These are phyloP conservation scores for Gyrodon lividus DNA, from an alignment of 768 basidiomycete species.

Conservation along the genomic window DNA sequence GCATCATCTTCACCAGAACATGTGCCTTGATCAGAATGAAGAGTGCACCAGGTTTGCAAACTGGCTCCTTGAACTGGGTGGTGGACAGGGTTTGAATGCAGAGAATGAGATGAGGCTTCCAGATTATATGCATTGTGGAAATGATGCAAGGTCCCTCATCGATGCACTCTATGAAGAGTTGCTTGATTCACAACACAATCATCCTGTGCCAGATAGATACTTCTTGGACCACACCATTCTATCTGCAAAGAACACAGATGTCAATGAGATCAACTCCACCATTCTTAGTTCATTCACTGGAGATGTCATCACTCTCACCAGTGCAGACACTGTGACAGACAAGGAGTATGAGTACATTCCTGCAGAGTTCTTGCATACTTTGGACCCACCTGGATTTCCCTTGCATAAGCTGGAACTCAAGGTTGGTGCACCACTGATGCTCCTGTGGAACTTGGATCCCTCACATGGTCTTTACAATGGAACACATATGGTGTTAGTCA, in stretches of 20 bases:
- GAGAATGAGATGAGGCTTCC: constrained; percentile 23
- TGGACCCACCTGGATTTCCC: too few relatives aligned
- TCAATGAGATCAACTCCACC: constrained; percentile 31
- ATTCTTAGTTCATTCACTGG: constrained; percentile 27
- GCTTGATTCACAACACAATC: not conserved
- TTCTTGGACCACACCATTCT: constrained; percentile 32
- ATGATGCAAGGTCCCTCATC: constrained; percentile 24
- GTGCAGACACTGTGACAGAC: constrained; percentile 27
- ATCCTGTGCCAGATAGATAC: constrained; percentile 21
- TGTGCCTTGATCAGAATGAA: too few relatives aligned
- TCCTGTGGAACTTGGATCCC: too few relatives aligned
- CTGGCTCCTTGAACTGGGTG: constrained; percentile 35
- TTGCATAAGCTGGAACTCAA: too few relatives aligned
- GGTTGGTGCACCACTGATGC: too few relatives aligned
- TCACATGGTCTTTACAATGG: too few relatives aligned
- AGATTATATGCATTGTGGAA: constrained; percentile 24
- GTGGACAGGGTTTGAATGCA: constrained; percentile 25
- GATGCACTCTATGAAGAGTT: constrained; percentile 27
- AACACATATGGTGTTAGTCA: too few relatives aligned
- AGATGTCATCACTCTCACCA: constrained; percentile 16
- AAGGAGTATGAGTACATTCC: too few relatives aligned
- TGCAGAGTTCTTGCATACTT: too few relatives aligned
- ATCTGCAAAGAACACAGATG: constrained; percentile 26
- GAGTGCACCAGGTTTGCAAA: too few relatives aligned
- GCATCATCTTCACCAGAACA: too few relatives aligned